Evolutionary conservation across 148 eudicot genomes (phyloP).

Genomic region (Amaranthus cruentus): DNA sequence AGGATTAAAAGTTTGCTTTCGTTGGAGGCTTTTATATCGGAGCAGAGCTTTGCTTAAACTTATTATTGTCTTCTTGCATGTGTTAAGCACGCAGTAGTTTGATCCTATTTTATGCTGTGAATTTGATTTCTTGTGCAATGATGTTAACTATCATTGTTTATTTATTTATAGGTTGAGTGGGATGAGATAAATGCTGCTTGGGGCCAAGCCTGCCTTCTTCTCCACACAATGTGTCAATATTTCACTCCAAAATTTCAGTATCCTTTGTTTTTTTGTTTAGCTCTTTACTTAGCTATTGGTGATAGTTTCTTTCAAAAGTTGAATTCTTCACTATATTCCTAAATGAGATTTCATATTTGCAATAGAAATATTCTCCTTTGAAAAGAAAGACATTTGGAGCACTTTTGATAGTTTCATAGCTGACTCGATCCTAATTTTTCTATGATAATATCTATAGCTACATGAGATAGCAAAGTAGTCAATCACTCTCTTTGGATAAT

Average conservation of each 20-base stretch:
- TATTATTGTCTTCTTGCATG: background rate
- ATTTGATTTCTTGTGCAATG: background rate
- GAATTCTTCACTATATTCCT: background rate
- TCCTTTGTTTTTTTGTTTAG: conserved; percentile 37
- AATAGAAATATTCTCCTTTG: background rate
- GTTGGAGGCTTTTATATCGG: too few relatives aligned
- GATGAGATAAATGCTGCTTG: conserved; percentile 99
- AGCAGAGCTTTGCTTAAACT: background rate
- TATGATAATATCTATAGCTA: too few relatives aligned
- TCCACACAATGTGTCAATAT: conserved; percentile 96
- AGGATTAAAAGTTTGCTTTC: background rate
- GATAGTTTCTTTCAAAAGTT: background rate
- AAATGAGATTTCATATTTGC: too few relatives aligned
- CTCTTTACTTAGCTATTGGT: background rate
- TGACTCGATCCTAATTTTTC: background rate
- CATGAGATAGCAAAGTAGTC: too few relatives aligned
- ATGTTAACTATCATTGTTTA: background rate
- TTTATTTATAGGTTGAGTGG: conserved; percentile 82
- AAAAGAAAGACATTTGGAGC: background rate
- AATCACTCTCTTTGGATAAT: too few relatives aligned
- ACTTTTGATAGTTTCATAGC: background rate
- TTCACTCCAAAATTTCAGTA: conserved; percentile 91
- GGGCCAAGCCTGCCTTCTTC: conserved; percentile 99
- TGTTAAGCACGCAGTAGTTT: background rate
- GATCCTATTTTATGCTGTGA: background rate